Evolutionary conservation across 1,139 yeast species (phyloP), one percentile per base, ranked within the genome.

Genomic region (Debaryomycetaceae sp.): DNA sequence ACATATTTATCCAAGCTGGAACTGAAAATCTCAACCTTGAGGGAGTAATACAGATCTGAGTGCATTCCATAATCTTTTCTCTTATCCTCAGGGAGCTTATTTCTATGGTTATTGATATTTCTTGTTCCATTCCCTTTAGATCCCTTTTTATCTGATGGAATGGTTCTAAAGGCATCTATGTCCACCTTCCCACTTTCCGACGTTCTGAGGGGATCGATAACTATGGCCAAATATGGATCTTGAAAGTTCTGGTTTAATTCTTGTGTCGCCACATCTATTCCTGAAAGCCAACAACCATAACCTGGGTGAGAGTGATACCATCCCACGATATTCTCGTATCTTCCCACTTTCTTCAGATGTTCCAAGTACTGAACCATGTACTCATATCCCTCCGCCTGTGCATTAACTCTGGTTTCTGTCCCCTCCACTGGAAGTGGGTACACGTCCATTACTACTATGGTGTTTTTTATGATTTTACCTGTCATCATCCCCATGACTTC

Each of bases 291-390:
- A 58, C 96, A 87, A 32, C 97, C 98, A 60, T 89, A 92, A 0
- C 97, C 97, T 0, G 98, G 98, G 61, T 92, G 98, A 3, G 97
- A 89, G 62, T 92, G 96, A 62, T 91, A 87, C 95, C 95, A 87
- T 6, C 97, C 97, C 13, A 89, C 88, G 30, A 92, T 85, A 51
- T 86, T 78, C 39, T 75, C 76, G 11, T 65, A 54, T 18, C 82
- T 67, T 6, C 78, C 79, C 2, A 73, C 65, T 35, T 67, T 68
- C 44, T 82, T 78, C 54, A 81, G 71, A 30, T 78, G 72, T 43
- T 82, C 82, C 39, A 86, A 66, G 59, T 85, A 89, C 48, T 81
- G 83, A 1, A 91, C 95, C 96, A 92, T 91, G 59, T 84, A 92
- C 59, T 91, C 98, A 58, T 89, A 91, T 0, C 95, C 96, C 55